Percentiles rank a stretch among this genome's conserved stretches.
These are phyloP conservation scores for Coniochaeta sp. DNA, from an alignment of 2,329 filamentous ascomycete species.

Conservation along the genomic window DNA sequence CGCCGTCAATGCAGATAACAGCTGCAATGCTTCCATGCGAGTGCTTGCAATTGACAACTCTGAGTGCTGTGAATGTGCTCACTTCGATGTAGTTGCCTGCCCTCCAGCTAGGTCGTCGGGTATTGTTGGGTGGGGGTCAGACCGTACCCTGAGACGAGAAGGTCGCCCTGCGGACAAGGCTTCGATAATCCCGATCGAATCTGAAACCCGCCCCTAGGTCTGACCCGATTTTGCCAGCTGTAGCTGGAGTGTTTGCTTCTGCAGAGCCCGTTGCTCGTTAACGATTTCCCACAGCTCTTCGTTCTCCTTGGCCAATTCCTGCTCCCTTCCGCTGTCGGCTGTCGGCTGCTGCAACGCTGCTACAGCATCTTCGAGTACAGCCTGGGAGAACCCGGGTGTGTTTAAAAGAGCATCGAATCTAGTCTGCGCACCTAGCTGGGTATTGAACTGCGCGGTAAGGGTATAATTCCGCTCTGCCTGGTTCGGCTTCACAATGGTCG, in stretches of 20 bases:
- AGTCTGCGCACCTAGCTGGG: constrained; percentile 29
- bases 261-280: constrained; percentile 26
- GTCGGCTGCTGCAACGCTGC: constrained; percentile 32
- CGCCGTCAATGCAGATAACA: neutral
- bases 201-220: constrained; percentile 6
- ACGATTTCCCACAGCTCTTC: constrained; percentile 31
- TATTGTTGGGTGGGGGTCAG: neutral
- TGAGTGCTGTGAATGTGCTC: neutral
- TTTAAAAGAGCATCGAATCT: constrained; percentile 38
- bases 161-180: constrained; percentile 1
- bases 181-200: neutral
- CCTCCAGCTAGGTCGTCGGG: neutral
- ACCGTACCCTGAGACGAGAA: constrained; percentile 1
- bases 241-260: constrained; percentile 22
- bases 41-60: neutral
- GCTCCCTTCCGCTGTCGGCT: constrained; percentile 19
- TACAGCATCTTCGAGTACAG: constrained; percentile 42
- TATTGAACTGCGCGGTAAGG: constrained; percentile 56
- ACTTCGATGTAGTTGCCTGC: no score
- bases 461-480: constrained; percentile 58
- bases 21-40: neutral
- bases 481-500: constrained; percentile 73
- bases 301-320: constrained; percentile 26
- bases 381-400: constrained; percentile 37
- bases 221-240: constrained; percentile 8